Conservation (phyloP, 176 grass and related monocot genomes). For the Phragmites australis region DNA sequence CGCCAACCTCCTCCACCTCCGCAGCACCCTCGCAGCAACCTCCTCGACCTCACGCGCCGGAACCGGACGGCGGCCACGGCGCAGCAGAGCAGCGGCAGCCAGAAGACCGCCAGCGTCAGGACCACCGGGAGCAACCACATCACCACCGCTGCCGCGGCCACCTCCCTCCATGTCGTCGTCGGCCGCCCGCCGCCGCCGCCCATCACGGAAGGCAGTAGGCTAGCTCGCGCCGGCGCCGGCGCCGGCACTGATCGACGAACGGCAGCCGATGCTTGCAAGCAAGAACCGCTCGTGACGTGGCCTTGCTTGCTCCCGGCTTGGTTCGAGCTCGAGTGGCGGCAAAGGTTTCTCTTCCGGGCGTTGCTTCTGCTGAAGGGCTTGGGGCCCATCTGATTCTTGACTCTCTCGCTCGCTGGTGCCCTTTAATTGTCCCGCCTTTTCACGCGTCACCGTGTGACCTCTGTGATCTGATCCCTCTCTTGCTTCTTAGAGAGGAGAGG, state of each 20-base stretch:
- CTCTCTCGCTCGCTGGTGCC: no score
- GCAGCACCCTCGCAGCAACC: not conserved
- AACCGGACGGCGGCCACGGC: conserved; percentile 41
- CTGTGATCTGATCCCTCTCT: not conserved
- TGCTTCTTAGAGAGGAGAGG: not conserved
- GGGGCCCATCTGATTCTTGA: no score
- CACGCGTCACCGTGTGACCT: no score
- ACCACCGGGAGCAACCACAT: conserved; percentile 44
- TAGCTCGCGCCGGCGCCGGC: not conserved
- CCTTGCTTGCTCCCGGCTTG: no score
- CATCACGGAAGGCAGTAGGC: not conserved
- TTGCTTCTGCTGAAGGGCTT: no score
- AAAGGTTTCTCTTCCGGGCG: no score
- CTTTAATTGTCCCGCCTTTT: no score
- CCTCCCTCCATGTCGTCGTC: not conserved
- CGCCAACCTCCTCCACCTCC: not conserved
- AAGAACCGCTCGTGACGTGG: not conserved
- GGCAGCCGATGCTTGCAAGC: not conserved
- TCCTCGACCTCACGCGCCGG: conserved; percentile 20
- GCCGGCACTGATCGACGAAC: not conserved
- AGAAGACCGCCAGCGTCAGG: conserved; percentile 38
- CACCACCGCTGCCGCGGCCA: conserved; percentile 29
- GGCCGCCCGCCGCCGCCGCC: not conserved
- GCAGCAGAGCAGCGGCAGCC: conserved; percentile 61
- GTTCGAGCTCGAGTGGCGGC: no score